Evolutionary conservation across 371 early-diverging fungal genomes (phyloP).

Genomic region (Mortierella sp.): DNA sequence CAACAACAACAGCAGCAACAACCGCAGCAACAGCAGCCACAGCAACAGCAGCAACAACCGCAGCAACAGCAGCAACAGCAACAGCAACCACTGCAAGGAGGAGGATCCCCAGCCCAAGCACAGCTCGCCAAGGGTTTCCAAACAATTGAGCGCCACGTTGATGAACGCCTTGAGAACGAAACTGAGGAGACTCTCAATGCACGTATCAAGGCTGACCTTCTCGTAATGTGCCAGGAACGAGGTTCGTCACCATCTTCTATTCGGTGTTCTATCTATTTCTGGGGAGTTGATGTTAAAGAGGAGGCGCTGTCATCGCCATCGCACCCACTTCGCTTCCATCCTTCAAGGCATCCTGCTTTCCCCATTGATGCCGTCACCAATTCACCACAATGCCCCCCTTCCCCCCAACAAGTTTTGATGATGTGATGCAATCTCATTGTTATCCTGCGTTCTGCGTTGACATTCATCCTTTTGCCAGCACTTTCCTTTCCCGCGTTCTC

Average conservation of each 20-base stretch:
- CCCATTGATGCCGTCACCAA: background rate
- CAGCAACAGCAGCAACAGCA: conserved; percentile 23
- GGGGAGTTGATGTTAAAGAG: background rate
- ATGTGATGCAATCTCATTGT: no score
- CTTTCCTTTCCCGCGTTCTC: background rate
- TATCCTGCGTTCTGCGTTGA: no score
- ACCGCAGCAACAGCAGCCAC: conserved; percentile 7
- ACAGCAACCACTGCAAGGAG: conserved; percentile 2
- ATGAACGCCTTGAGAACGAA: conserved; percentile 64
- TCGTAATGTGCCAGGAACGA: conserved; percentile 80
- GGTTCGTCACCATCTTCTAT: conserved; percentile 53
- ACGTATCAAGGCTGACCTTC: conserved; percentile 74
- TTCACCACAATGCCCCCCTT: background rate
- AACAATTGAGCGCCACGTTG: conserved; percentile 64
- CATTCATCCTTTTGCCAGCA: background rate
- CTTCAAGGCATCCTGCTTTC: background rate
- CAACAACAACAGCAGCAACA: conserved; percentile 10
- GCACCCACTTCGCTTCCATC: no score
- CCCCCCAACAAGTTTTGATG: conserved; percentile 6
- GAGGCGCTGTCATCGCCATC: background rate
- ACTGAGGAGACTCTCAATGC: conserved; percentile 61
- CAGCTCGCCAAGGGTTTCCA: conserved; percentile 51
- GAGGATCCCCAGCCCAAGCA: conserved; percentile 13
- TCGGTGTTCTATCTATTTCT: background rate
- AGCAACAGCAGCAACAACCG: conserved; percentile 1